Evolutionary conservation across 371 early-diverging fungal genomes (phyloP), one percentile per base, ranked within the genome.

Genomic region (Mucor circinelloides): DNA sequence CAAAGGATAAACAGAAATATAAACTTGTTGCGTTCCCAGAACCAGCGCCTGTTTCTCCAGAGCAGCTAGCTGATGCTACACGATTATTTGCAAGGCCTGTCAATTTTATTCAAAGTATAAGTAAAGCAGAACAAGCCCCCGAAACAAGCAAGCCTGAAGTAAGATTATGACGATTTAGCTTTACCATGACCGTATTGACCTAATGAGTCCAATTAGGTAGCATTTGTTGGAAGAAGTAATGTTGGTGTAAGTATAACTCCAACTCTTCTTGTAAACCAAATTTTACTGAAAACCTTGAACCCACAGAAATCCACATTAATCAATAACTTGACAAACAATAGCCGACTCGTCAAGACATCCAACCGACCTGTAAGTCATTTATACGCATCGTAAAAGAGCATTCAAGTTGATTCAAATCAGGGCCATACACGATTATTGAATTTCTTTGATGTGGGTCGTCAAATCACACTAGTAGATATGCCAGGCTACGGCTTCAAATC

Each of bases 401-500:
- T 52, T 15, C 3, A 27, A 1, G 15, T 15, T 52, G 13, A 52
- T 6, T n/a, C 9, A n/a, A 60, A 28, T 56, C 13, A 88, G 88
- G 93, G 93, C 7, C 91, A 90, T 64, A 93, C 93, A 0, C 81
- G 84, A 25, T 65, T 87, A 54, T 77, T 93, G 67, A 92, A 92
- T 63, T 90, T 92, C 63, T 92, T 91, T 67, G 75, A 84, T 40
- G 72, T 92, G 54, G 87, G 83, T 2, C 74, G 73, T 36, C 63
- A 80, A 70, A 15, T 91, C 9, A 85, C 85, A 1, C 58, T 93
- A n/a, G 92, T 93, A 13, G 93, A 93, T 65, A 91, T 91, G 92
- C 93, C 93, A 6, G 93, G 93, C 4, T 93, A 93, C 64, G 93
- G 93, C 1, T 92, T 78, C 69, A 84, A 85, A 58, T 90, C 91